Conservation (phyloP, 495 filamentous ascomycete species). For the Aspergillus nidulans region DNA sequence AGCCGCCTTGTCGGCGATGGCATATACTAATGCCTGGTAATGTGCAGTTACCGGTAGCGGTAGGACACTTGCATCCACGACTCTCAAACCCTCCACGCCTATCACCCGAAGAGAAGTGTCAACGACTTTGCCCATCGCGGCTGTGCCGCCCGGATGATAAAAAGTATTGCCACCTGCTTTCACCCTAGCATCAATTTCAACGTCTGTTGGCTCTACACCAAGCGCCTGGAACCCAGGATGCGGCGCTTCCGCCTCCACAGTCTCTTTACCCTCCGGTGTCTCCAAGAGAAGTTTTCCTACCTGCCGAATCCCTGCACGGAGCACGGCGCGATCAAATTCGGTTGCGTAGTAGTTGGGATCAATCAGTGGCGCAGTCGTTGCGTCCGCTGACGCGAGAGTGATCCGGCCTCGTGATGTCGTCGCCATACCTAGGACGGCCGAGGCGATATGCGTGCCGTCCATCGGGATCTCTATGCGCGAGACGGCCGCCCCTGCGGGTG, state of each 20-base stretch:
- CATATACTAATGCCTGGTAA: constrained; percentile 31
- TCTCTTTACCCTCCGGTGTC: constrained; percentile 16
- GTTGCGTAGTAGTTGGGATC: constrained; percentile 43
- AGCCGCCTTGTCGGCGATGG: constrained; percentile 32
- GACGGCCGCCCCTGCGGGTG: constrained; percentile 17
- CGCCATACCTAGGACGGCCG: constrained; percentile 24
- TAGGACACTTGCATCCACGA: constrained; percentile 18
- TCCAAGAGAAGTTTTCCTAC: constrained; percentile 9
- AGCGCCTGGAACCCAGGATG: constrained; percentile 17
- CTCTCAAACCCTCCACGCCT: constrained; percentile 36
- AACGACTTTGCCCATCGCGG: constrained; percentile 39
- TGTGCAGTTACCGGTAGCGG: constrained; percentile 28
- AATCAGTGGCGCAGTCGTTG: constrained; percentile 27
- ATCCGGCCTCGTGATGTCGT: constrained; percentile 41
- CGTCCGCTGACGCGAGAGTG: constrained; percentile 30
- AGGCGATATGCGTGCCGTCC: constrained; percentile 37
- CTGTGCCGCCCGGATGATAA: constrained; percentile 29
- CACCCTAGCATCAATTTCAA: constrained; percentile 25
- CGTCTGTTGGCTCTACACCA: constrained; percentile 22
- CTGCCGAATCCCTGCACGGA: constrained; percentile 23
- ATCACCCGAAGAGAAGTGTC: constrained; percentile 33
- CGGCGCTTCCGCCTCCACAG: constrained; percentile 21
- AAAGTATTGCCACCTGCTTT: constrained; percentile 19
- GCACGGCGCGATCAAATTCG: constrained; percentile 24
- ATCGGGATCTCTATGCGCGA: constrained; percentile 21